Evolutionary conservation across 768 basidiomycete species (phyloP).

Genomic region (Suillus bovinus): DNA sequence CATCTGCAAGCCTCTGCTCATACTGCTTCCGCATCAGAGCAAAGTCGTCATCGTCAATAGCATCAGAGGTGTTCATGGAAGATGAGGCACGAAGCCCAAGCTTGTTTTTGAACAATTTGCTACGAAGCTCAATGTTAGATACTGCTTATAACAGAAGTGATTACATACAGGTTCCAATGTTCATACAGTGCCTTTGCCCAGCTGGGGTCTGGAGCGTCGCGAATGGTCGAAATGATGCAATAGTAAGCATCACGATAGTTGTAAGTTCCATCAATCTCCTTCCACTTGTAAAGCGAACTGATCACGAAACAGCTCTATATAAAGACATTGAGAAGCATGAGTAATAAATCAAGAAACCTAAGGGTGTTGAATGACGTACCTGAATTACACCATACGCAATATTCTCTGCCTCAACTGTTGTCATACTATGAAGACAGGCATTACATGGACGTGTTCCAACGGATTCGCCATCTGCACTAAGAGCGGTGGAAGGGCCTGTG

Average conservation of each 20-base stretch:
- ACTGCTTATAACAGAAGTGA: not conserved
- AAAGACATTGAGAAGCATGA: not conserved
- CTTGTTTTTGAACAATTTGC: not conserved
- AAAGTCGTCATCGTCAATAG: not conserved
- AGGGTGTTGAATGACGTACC: not conserved
- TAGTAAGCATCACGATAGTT: slow-evolving; percentile 1
- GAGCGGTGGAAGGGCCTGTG: not conserved
- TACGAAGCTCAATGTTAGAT: not conserved
- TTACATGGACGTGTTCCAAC: slow-evolving; percentile 2
- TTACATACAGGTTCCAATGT: slow-evolving; percentile 10
- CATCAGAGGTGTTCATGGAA: not conserved
- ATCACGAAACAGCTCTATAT: slow-evolving; percentile 1
- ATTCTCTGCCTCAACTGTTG: slow-evolving; percentile 6
- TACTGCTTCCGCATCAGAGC: not conserved
- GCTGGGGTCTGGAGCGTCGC: not conserved
- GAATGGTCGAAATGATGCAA: not conserved
- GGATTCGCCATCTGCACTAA: not conserved
- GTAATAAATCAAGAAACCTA: not conserved
- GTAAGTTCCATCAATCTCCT: slow-evolving; percentile 3
- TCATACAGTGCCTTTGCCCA: slow-evolving; percentile 3
- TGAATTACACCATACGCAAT: slow-evolving; percentile 9
- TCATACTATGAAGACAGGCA: slow-evolving; percentile 6
- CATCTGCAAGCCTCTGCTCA: not conserved
- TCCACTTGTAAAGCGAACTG: not conserved
- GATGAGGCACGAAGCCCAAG: not conserved